Conservation (phyloP, 2,329 filamentous ascomycete genomes). For the Didymella pomorum region DNA sequence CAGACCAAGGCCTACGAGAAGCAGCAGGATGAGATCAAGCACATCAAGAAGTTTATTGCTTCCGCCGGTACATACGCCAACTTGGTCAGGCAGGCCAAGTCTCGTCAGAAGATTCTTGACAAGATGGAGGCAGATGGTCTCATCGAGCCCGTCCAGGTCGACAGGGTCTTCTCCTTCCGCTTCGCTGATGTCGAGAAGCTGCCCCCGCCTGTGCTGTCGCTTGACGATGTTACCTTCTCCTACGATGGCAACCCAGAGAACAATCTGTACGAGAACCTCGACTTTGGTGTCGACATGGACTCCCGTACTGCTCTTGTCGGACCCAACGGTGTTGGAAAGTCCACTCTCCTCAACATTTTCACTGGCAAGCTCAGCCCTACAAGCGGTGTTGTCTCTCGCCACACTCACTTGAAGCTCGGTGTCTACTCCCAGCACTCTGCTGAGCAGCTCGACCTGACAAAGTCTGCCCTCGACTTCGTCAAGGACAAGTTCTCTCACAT, state of each 20-base stretch:
- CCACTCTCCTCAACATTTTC: slow-evolving; percentile 94
- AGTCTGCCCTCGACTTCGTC: slow-evolving; percentile 96
- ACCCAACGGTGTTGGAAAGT: slow-evolving; percentile 99
- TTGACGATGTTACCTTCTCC: slow-evolving; percentile 97
- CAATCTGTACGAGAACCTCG: slow-evolving; percentile 94
- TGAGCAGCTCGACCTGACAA: slow-evolving; percentile 97
- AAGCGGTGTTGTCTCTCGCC: slow-evolving; percentile 80
- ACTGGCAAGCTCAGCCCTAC: slow-evolving; percentile 92
- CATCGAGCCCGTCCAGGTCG: slow-evolving; percentile 86
- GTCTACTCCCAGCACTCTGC: slow-evolving; percentile 98
- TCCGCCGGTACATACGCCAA: slow-evolving; percentile 99
- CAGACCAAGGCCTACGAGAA: slow-evolving; percentile 99
- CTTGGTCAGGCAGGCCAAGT: slow-evolving; percentile 98
- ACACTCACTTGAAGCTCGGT: slow-evolving; percentile 98
- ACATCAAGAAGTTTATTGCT: slow-evolving; percentile 99
- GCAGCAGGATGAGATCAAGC: slow-evolving; percentile 97
- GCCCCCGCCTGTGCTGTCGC: slow-evolving; percentile 94
- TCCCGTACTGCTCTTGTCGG: slow-evolving; percentile 95
- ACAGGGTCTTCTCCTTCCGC: slow-evolving; percentile 94
- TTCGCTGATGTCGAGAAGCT: slow-evolving; percentile 99
- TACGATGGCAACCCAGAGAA: slow-evolving; percentile 91
- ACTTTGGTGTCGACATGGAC: slow-evolving; percentile 99
- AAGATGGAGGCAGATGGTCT: slow-evolving; percentile 99
- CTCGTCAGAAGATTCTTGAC: slow-evolving; percentile 98
- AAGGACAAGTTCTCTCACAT: slow-evolving; percentile 90